Evolutionary conservation across 129 eudicot genomes (phyloP), one percentile per base, ranked within the genome.

Genomic region (Oenanthe sinensis): DNA sequence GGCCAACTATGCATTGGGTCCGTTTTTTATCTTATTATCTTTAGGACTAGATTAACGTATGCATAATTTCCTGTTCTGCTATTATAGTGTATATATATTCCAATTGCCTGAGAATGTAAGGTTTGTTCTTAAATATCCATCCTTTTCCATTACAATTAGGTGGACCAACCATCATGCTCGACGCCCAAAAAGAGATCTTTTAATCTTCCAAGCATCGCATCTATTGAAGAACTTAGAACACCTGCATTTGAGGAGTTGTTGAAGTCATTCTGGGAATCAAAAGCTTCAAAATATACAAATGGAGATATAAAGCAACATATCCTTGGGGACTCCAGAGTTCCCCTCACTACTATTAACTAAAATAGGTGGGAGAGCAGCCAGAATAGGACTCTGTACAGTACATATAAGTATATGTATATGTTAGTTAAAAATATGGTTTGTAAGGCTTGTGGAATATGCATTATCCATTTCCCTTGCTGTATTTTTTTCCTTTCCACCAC

Each of bases 81-180:
- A n/a, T 0, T 33, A 33, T 33, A 33, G 36, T 33, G 36, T 33
- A 33, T 33, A 33, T 33, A 63, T 60, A 24, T 20, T 60, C 68
- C 20, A 65, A 17, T 65, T 30, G 8, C 40, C 40, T 28, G 1
- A 65, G 0, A 24, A 20, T 58, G 39, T 26, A 26, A 62, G 15
- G 17, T 26, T 63, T 63, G 40, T 36, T 69, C 11, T 33, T 68
- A 15, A 63, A 36, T 67, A 26, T 13, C 12, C 8, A 36, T 19
- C 14, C 0, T 26, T 43, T 75, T 75, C 16, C 22, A 7, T 60
- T 26, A 65, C 69, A 65, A n/a, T 71, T 82, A 94, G 98, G 96
- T 91, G 81, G 98, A 94, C 85, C 87, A 94, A 82, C 93, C 98
- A 39, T 87, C 96, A 58, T 94, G 97, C 49, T 88, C 97, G 42